phyloP scores from a whole-genome alignment of 2,329 filamentous ascomycete species.

The Colletotrichum caudatum region DNA sequence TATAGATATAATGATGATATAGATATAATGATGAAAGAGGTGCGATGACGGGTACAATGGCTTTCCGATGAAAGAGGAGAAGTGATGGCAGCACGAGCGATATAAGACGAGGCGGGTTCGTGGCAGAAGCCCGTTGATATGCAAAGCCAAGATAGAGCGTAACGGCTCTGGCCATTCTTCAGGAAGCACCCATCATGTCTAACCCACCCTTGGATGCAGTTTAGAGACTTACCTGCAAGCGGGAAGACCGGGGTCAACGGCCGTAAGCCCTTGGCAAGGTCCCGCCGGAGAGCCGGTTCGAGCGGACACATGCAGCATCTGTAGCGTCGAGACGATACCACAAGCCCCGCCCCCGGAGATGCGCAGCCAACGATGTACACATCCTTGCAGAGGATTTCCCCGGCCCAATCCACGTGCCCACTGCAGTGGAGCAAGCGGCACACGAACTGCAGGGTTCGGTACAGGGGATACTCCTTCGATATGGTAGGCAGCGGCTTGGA shows the following conservation, averaged over 20 bases:
- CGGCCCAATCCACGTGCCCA: neutral
- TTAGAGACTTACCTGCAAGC: neutral
- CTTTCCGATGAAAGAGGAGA: slow-evolving; percentile 13
- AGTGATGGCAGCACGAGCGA: neutral
- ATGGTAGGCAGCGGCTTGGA: slow-evolving; percentile 7
- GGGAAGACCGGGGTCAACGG: slow-evolving; percentile 9
- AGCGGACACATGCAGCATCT: slow-evolving; percentile 4
- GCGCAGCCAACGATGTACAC: neutral
- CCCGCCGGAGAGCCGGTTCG: slow-evolving; percentile 14
- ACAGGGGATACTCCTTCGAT: slow-evolving; percentile 28
- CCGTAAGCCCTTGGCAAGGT: slow-evolving; percentile 27
- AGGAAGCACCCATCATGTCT: neutral
- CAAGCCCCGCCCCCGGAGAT: neutral
- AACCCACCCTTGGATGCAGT: neutral
- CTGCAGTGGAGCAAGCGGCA: slow-evolving; percentile 12
- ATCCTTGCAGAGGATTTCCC: neutral
- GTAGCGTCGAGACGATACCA: neutral
- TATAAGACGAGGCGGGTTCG: neutral
- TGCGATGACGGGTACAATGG: neutral
- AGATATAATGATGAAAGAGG: neutral
- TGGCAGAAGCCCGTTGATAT: slow-evolving; percentile 19
- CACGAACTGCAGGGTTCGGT: slow-evolving; percentile 14
- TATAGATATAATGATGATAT: no score
- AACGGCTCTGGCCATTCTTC: neutral
- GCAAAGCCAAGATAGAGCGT: slow-evolving; percentile 1